Conservation (phyloP, 352 stramenopile genomes). For the Peronospora destructor region DNA sequence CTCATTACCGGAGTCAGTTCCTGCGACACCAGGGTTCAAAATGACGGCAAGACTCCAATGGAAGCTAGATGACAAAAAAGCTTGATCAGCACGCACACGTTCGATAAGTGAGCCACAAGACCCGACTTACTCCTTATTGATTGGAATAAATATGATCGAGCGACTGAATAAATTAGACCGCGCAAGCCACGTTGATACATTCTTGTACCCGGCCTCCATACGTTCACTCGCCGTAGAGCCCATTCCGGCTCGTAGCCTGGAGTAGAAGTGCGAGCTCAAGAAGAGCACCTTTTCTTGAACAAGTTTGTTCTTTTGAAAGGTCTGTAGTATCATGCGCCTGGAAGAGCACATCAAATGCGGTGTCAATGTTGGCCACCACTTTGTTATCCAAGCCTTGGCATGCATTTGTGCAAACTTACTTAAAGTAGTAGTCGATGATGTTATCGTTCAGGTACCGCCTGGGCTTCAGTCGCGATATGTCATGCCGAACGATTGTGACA, state of each 20-base stretch:
- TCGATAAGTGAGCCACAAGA: not conserved
- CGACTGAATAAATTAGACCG: constrained; percentile 62
- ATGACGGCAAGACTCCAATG: constrained; percentile 83
- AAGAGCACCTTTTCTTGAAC: constrained; percentile 73
- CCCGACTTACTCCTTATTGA: constrained; percentile 75
- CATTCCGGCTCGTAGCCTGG: constrained; percentile 43
- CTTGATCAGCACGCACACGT: constrained; percentile 8
- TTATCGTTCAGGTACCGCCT: constrained; percentile 89
- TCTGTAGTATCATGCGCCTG: constrained; percentile 55
- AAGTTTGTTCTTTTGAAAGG: constrained; percentile 29
- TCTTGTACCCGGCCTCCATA: constrained; percentile 61
- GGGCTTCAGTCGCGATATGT: constrained; percentile 53
- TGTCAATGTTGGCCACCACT: not conserved
- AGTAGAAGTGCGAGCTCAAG: constrained; percentile 78
- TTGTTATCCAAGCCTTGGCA: not conserved
- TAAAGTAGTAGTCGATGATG: constrained; percentile 90
- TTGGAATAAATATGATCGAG: constrained; percentile 78
- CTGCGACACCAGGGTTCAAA: constrained; percentile 52
- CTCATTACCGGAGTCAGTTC: constrained; percentile 24
- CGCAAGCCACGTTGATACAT: constrained; percentile 69
- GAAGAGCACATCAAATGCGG: not conserved
- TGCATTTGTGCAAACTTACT: constrained; percentile 36
- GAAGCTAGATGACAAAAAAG: constrained; percentile 32
- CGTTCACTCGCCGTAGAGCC: constrained; percentile 26
- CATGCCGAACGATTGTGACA: constrained; percentile 61